Evolutionary conservation across 495 filamentous ascomycete genomes (phyloP).

Genomic region (Penicilliopsis zonata): DNA sequence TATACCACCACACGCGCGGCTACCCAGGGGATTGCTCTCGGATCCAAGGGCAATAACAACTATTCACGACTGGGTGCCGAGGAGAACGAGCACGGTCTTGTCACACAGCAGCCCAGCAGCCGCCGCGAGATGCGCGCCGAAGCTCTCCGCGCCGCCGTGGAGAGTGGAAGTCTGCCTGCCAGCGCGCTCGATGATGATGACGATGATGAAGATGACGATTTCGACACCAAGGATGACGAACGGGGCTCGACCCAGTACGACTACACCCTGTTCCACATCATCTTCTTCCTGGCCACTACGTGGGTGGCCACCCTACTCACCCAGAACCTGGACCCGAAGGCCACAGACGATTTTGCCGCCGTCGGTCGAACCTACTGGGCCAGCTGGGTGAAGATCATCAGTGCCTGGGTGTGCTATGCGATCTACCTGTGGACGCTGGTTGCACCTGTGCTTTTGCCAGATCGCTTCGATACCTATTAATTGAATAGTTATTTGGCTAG

Average conservation of each 20-base stretch:
- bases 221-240: slow-evolving; percentile 72
- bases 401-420: slow-evolving; percentile 90
- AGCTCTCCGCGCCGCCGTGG: slow-evolving; percentile 82
- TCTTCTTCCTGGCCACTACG: slow-evolving; percentile 90
- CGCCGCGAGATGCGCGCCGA: slow-evolving; percentile 87
- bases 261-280: slow-evolving; percentile 93
- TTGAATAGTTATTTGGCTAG: slow-evolving; percentile 7
- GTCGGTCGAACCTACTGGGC: slow-evolving; percentile 95
- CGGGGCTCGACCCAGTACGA: slow-evolving; percentile 83
- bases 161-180: slow-evolving; percentile 80
- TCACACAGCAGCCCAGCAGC: slow-evolving; percentile 71
- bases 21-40: slow-evolving; percentile 81
- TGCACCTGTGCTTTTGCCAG: slow-evolving; percentile 75
- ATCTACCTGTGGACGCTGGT: slow-evolving; percentile 90
- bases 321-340: slow-evolving; percentile 61
- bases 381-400: slow-evolving; percentile 98
- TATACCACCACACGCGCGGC: slow-evolving; percentile 96
- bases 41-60: slow-evolving; percentile 46
- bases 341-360: slow-evolving; percentile 63
- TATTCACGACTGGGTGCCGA: slow-evolving; percentile 52
- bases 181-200: slow-evolving; percentile 77
- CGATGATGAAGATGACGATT: slow-evolving; percentile 53
- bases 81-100: slow-evolving; percentile 70
- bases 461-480: slow-evolving; percentile 55
- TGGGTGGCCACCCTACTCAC: slow-evolving; percentile 94